Conservation (phyloP, 345 rosid species). For the Salix exigua region DNA sequence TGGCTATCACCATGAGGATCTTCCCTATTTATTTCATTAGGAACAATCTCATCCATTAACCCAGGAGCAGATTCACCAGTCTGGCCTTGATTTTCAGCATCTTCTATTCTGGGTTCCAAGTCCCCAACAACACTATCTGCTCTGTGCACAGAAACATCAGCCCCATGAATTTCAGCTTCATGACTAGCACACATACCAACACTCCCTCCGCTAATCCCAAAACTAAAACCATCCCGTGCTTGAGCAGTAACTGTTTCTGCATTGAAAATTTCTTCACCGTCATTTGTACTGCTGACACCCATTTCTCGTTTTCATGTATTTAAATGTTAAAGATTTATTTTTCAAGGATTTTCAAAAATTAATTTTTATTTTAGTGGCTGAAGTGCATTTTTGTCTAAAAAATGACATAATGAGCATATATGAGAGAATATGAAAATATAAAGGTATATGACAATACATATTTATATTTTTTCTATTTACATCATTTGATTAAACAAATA, state of each 20-base stretch:
- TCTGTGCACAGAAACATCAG: slow-evolving; percentile 86
- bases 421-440: too few species aligned
- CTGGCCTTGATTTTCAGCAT: slow-evolving; percentile 92
- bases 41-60: slow-evolving; percentile 79
- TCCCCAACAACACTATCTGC: slow-evolving; percentile 87
- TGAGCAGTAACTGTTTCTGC: slow-evolving; percentile 85
- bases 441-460: too few species aligned
- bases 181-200: slow-evolving; percentile 99
- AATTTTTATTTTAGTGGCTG: too few species aligned
- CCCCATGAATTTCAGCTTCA: slow-evolving; percentile 97
- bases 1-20: slow-evolving; percentile 87
- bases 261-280: slow-evolving; percentile 86
- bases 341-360: too few species aligned
- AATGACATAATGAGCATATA: too few species aligned
- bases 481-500: too few species aligned
- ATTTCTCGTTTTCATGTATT: slow-evolving; percentile 41
- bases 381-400: too few species aligned
- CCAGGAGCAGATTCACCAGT: slow-evolving; percentile 97
- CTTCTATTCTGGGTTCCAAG: slow-evolving; percentile 81
- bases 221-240: slow-evolving; percentile 84
- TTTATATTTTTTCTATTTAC: too few species aligned
- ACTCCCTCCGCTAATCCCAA: slow-evolving; percentile 98
- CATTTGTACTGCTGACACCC: slow-evolving; percentile 91
- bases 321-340: too few species aligned
- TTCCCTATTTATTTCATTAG: slow-evolving; percentile 67